Evolutionary conservation across 228 moss, liverwort and hornwort genomes (phyloP).

Genomic region (Sphagnum magellanicum): DNA sequence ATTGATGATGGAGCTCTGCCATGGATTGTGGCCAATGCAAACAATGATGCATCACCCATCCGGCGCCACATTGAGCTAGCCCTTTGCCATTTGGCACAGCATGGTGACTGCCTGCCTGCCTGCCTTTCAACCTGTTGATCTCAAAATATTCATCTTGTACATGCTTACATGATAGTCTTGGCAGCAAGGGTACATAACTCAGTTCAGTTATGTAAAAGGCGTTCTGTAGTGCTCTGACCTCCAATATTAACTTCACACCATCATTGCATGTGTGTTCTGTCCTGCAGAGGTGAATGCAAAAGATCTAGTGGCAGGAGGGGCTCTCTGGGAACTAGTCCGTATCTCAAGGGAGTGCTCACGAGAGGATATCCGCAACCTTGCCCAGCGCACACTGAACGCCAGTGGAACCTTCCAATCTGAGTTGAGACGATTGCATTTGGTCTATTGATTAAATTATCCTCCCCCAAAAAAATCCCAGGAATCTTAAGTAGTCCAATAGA

Average conservation of each 20-base stretch:
- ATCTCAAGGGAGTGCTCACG: conserved; percentile 92
- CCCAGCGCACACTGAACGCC: conserved; percentile 81
- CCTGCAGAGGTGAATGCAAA: conserved; percentile 85
- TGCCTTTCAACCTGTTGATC: not conserved
- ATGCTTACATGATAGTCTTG: too few relatives aligned
- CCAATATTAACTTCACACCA: too few relatives aligned
- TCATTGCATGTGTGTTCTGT: not conserved
- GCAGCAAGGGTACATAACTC: too few relatives aligned
- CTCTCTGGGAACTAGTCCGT: conserved; percentile 86
- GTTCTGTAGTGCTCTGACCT: too few relatives aligned
- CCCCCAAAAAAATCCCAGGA: not conserved
- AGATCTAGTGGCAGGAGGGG: conserved; percentile 87
- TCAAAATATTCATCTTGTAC: too few relatives aligned
- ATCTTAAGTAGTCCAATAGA: conserved; percentile 11
- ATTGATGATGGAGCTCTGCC: conserved; percentile 97
- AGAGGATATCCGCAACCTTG: conserved; percentile 92
- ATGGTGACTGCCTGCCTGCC: conserved; percentile 41
- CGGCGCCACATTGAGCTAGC: conserved; percentile 95
- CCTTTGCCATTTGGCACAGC: conserved; percentile 91
- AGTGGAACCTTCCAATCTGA: conserved; percentile 87
- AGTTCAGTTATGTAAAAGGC: too few relatives aligned
- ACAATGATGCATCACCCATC: conserved; percentile 93
- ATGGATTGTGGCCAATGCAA: conserved; percentile 98
- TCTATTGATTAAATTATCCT: conserved; percentile 30
- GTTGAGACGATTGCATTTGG: conserved; percentile 79